Evolutionary conservation across 257 asterid species (phyloP).

Genomic region (Scutellaria baicalensis): DNA sequence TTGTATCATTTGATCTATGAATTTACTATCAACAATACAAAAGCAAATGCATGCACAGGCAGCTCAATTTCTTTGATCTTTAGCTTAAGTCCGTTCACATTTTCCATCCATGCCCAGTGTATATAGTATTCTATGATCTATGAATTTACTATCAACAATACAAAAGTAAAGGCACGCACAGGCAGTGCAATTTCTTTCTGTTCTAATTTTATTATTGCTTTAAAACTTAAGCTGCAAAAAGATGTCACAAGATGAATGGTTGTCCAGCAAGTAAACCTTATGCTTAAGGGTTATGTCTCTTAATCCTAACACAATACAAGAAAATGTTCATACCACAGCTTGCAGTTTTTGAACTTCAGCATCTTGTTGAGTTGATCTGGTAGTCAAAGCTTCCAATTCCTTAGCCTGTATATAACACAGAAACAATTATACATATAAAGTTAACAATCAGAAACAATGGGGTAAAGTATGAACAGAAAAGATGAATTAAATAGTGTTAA

Average conservation of each 20-base stretch:
- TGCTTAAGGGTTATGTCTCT: neutral
- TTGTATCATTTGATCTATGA: too few species aligned
- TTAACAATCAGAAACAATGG: neutral
- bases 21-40: too few species aligned
- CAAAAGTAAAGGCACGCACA: neutral
- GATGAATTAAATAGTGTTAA: neutral
- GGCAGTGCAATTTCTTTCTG: neutral
- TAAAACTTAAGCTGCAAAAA: neutral
- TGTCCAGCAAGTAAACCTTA: neutral
- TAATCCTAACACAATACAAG: neutral
- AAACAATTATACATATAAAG: neutral
- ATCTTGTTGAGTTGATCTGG: conserved; percentile 62
- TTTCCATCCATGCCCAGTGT: too few species aligned
- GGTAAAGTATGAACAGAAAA: neutral
- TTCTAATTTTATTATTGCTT: neutral
- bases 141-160: too few species aligned
- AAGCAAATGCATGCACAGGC: neutral
- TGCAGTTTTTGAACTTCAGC: conserved; percentile 65
- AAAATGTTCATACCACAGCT: conserved; percentile 48
- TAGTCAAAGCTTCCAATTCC: conserved; percentile 55
- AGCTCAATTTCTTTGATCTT: neutral
- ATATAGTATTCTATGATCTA: too few species aligned
- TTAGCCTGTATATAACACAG: conserved; percentile 41
- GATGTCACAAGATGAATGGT: neutral
- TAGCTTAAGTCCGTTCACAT: too few species aligned